Evolutionary conservation across 306 rosid genomes (phyloP).

Genomic region (Malus orientalis): DNA sequence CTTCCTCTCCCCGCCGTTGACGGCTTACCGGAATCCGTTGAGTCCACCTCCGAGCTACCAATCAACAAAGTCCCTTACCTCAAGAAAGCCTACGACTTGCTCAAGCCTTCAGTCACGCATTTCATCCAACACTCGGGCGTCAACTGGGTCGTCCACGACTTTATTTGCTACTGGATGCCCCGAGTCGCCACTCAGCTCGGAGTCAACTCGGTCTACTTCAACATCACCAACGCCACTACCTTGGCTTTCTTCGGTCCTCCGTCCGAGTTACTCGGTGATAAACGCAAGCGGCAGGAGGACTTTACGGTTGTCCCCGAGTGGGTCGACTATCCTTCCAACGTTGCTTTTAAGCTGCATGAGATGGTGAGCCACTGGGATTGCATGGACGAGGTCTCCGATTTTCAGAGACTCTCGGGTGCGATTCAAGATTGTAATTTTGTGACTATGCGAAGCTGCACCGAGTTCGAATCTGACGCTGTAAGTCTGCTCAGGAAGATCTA

Average conservation of each 20-base stretch:
- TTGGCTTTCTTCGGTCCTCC: background rate
- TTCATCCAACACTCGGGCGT: background rate
- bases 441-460: background rate
- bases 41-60: slow-evolving; percentile 22
- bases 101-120: background rate
- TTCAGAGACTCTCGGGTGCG: background rate
- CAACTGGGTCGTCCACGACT: slow-evolving; percentile 17
- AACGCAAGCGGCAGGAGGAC: slow-evolving; percentile 7
- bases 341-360: slow-evolving; percentile 16
- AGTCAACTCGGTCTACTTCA: background rate
- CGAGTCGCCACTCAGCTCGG: background rate
- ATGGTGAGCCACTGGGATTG: background rate
- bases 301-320: slow-evolving; percentile 14
- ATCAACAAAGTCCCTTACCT: slow-evolving; percentile 7
- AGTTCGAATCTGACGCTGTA: slow-evolving; percentile 7
- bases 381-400: slow-evolving; percentile 10
- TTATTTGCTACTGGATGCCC: slow-evolving; percentile 2
- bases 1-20: slow-evolving; percentile 9
- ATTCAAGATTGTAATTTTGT: background rate
- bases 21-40: slow-evolving; percentile 5
- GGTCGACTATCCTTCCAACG: background rate
- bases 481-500: slow-evolving; percentile 2
- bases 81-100: slow-evolving; percentile 22
- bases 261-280: background rate
- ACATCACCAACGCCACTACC: background rate